Percentiles rank a stretch among this genome's conserved stretches.
Evolutionary conservation across 306 rosid genomes (phyloP).

Genomic region (Prunus armeniaca): DNA sequence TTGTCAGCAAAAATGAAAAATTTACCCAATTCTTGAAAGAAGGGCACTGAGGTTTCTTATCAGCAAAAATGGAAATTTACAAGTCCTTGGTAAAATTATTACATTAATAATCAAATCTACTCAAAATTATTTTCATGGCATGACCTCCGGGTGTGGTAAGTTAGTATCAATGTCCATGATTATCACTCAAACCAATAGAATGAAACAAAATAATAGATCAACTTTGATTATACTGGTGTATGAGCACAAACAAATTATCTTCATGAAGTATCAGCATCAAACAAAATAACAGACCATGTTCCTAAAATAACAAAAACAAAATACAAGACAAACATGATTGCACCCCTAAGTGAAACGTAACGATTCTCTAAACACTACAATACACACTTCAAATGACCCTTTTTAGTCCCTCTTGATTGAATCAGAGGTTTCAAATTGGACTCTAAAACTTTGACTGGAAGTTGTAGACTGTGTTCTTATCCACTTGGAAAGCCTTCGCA

Average conservation of each 20-base stretch:
- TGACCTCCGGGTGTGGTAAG: no score
- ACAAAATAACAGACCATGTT: background rate
- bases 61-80: no score
- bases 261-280: background rate
- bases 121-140: no score
- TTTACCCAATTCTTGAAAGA: no score
- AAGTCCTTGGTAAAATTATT: no score
- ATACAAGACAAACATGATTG: background rate
- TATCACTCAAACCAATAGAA: background rate
- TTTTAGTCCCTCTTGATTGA: background rate
- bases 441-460: constrained; percentile 31
- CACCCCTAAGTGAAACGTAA: background rate
- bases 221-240: background rate
- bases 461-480: constrained; percentile 7
- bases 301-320: background rate
- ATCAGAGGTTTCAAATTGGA: background rate
- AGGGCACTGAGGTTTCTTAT: no score
- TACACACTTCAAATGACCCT: background rate
- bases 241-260: background rate
- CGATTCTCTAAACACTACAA: background rate
- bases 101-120: no score
- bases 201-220: background rate
- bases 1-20: no score
- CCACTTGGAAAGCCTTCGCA: constrained; percentile 34
- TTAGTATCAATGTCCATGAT: no score